Evolutionary conservation across 371 early-diverging fungal species (phyloP).

Genomic region (Umbelopsis sp.): DNA sequence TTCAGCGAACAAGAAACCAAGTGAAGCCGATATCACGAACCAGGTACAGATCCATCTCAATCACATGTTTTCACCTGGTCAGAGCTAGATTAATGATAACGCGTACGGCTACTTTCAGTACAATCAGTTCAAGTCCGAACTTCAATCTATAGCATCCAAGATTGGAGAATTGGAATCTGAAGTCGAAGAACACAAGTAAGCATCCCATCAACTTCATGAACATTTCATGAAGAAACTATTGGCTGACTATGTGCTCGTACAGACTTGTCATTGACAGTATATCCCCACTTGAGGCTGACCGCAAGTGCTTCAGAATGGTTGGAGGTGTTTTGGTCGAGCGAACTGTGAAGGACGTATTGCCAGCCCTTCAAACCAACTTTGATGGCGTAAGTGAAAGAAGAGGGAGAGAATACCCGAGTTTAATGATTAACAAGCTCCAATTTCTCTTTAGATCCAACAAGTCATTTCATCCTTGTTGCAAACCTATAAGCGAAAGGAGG

Average conservation of each 20-base stretch:
- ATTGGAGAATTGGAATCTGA: conserved; percentile 94
- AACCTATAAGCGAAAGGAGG: conserved; percentile 87
- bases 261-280: conserved; percentile 94
- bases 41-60: conserved; percentile 29
- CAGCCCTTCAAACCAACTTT: conserved; percentile 85
- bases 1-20: conserved; percentile 34
- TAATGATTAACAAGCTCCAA: neutral
- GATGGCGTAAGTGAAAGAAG: conserved; percentile 72
- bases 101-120: conserved; percentile 45
- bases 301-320: conserved; percentile 93
- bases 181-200: conserved; percentile 92
- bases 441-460: conserved; percentile 61
- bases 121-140: conserved; percentile 85
- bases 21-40: conserved; percentile 53
- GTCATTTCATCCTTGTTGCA: conserved; percentile 77
- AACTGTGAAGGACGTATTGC: conserved; percentile 90
- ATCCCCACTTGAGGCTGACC: conserved; percentile 74
- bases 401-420: neutral
- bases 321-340: conserved; percentile 94
- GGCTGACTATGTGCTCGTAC: conserved; percentile 8
- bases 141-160: conserved; percentile 85
- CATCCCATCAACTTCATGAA: neutral
- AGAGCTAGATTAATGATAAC: neutral
- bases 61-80: no score
- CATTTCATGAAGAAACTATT: neutral